These are phyloP conservation scores for Tausonia pullulans DNA, from an alignment of 1,284 basidiomycete species.

Conservation along the genomic window DNA sequence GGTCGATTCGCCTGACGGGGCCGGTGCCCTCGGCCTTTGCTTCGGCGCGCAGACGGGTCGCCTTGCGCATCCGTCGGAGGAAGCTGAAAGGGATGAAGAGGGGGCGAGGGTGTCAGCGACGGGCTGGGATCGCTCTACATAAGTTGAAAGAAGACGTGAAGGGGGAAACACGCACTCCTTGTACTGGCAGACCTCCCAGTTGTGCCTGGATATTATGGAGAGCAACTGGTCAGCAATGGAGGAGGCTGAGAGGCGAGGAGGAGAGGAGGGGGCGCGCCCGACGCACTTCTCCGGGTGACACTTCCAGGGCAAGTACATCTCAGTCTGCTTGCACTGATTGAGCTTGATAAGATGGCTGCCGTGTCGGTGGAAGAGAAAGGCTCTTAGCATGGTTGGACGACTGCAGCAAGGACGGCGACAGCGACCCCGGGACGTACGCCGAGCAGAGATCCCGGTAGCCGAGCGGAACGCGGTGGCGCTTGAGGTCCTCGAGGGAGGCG, in stretches of 20 bases:
- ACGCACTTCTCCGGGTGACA: slow-evolving; percentile 14
- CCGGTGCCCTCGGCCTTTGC: not conserved
- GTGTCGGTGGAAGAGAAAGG: not conserved
- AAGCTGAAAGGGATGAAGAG: not conserved
- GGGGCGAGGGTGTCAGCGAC: not conserved
- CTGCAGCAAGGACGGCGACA: not conserved
- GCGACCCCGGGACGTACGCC: not conserved
- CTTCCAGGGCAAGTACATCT: not conserved
- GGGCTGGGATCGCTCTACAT: not conserved
- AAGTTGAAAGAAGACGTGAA: not conserved
- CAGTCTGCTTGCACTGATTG: not conserved
- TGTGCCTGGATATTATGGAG: not conserved
- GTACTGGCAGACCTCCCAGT: slow-evolving; percentile 14
- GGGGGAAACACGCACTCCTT: slow-evolving; percentile 7
- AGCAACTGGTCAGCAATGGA: not conserved
- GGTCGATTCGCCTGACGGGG: slow-evolving; percentile 4
- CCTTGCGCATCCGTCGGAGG: slow-evolving; percentile 15
- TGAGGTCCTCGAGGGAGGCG: slow-evolving; percentile 8
- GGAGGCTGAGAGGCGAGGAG: not conserved
- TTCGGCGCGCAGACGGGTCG: slow-evolving; percentile 9
- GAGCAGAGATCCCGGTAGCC: slow-evolving; percentile 10
- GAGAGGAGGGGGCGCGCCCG: not conserved
- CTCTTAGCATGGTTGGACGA: not conserved
- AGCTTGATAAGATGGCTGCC: slow-evolving; percentile 4
- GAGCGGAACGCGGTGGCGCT: not conserved